These are phyloP conservation scores for Chaetomiaceae sp. DNA, from an alignment of 2,329 filamentous ascomycete species.

Conservation along the genomic window DNA sequence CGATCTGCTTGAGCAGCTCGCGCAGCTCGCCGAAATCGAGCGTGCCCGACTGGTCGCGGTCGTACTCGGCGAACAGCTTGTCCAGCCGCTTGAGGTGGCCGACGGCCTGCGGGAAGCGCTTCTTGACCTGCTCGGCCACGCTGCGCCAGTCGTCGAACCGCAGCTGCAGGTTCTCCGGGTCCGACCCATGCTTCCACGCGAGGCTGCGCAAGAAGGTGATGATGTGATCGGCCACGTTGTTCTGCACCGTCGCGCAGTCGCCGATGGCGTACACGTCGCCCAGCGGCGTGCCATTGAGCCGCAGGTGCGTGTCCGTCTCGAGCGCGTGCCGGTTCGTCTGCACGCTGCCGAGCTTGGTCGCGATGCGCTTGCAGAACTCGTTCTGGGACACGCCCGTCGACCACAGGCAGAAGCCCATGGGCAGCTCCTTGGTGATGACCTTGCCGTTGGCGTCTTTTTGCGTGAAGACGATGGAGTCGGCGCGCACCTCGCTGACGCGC, in stretches of 20 bases:
- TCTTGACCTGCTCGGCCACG: constrained; percentile 77
- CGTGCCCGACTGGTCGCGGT: constrained; percentile 87
- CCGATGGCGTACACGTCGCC: constrained; percentile 96
- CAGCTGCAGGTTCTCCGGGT: constrained; percentile 82
- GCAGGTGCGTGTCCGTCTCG: constrained; percentile 90
- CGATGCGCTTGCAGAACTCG: constrained; percentile 69
- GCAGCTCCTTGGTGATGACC: constrained; percentile 82
- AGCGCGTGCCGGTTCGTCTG: constrained; percentile 90
- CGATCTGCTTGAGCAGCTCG: constrained; percentile 86
- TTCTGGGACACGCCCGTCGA: constrained; percentile 92
- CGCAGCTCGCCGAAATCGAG: constrained; percentile 90
- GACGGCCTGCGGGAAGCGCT: constrained; percentile 84
- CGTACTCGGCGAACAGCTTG: constrained; percentile 84
- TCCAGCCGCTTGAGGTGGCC: constrained; percentile 85
- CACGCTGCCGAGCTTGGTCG: constrained; percentile 65
- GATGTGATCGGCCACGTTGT: constrained; percentile 90
- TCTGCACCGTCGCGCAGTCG: constrained; percentile 94
- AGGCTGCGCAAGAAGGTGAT: constrained; percentile 82
- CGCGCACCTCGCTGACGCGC: constrained; percentile 80
- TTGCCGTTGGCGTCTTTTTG: constrained; percentile 72
- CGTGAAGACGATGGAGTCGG: constrained; percentile 82
- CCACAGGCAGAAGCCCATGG: constrained; percentile 95
- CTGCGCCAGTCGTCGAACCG: constrained; percentile 83
- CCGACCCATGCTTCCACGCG: constrained; percentile 86
- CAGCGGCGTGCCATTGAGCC: constrained; percentile 79